Evolutionary conservation across 371 early-diverging fungal genomes (phyloP).

Genomic region (Rhizopus stolonifer): DNA sequence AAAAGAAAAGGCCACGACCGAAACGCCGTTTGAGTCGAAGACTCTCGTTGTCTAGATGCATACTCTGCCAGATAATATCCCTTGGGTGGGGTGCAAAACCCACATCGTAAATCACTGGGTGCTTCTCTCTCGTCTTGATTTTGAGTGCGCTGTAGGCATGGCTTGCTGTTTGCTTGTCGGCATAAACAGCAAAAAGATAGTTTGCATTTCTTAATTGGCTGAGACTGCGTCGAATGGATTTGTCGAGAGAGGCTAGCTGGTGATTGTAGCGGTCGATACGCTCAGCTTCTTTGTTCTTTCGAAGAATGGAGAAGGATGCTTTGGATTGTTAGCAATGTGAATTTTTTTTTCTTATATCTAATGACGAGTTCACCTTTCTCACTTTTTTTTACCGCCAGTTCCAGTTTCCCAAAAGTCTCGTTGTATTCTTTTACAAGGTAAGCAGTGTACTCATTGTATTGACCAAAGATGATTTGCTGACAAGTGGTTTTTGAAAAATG

Average conservation of each 20-base stretch:
- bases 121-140: constrained; percentile 15
- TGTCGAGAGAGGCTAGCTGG: constrained; percentile 58
- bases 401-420: constrained; percentile 1
- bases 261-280: constrained; percentile 71
- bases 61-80: constrained; percentile 79
- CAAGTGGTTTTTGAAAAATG: background rate
- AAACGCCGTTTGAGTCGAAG: constrained; percentile 51
- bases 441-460: constrained; percentile 6
- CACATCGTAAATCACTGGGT: constrained; percentile 9
- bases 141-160: constrained; percentile 42
- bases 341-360: too few species aligned
- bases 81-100: constrained; percentile 67
- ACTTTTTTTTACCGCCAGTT: background rate
- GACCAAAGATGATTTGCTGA: constrained; percentile 8
- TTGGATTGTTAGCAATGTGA: too few species aligned
- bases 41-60: constrained; percentile 51
- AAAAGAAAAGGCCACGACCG: constrained; percentile 53
- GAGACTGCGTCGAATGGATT: constrained; percentile 60
- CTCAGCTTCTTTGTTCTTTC: constrained; percentile 46
- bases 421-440: constrained; percentile 9
- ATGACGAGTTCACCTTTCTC: too few species aligned
- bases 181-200: constrained; percentile 72
- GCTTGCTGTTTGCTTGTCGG: constrained; percentile 34
- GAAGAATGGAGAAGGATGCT: too few species aligned
- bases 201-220: constrained; percentile 46